Percentiles rank a stretch among this genome's conserved stretches.
These are phyloP conservation scores for Cucumis sativus DNA, from an alignment of 306 rosid genomes.

Conservation along the genomic window DNA sequence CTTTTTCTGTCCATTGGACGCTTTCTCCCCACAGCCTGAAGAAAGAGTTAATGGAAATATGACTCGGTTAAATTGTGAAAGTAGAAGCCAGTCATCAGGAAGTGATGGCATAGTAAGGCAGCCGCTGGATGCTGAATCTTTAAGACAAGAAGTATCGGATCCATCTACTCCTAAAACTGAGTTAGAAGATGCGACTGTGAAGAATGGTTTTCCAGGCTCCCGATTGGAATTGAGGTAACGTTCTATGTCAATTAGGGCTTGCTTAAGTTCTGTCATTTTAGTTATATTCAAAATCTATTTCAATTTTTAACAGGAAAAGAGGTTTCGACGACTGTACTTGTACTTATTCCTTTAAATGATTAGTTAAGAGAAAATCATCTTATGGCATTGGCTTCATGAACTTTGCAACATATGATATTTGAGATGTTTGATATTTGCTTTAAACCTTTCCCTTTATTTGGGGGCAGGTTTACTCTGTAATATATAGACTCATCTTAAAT, in stretches of 20 bases:
- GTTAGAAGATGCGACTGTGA: slow-evolving; percentile 15
- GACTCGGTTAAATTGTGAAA: slow-evolving; percentile 23
- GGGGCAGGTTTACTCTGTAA: neutral
- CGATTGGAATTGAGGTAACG: slow-evolving; percentile 57
- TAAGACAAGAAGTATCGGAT: slow-evolving; percentile 20
- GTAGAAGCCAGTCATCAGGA: slow-evolving; percentile 28
- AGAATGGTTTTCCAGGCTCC: slow-evolving; percentile 29
- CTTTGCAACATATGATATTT: neutral
- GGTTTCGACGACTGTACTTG: neutral
- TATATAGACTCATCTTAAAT: neutral
- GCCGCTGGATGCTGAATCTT: slow-evolving; percentile 16
- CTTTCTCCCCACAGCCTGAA: slow-evolving; percentile 33
- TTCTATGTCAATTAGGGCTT: neutral
- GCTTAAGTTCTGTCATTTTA: neutral
- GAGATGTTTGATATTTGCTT: neutral
- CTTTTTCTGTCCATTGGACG: slow-evolving; percentile 56
- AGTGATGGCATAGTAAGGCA: slow-evolving; percentile 14
- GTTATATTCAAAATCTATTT: neutral
- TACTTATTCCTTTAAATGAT: neutral
- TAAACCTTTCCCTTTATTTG: neutral
- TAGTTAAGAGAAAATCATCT: neutral
- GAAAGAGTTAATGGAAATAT: slow-evolving; percentile 39
- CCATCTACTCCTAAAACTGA: slow-evolving; percentile 35
- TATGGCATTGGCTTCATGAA: neutral
- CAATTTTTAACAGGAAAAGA: neutral